Evolutionary conservation across 179 eudicot genomes (phyloP), one percentile per base, ranked within the genome.

Genomic region (Dionaea muscipula): DNA sequence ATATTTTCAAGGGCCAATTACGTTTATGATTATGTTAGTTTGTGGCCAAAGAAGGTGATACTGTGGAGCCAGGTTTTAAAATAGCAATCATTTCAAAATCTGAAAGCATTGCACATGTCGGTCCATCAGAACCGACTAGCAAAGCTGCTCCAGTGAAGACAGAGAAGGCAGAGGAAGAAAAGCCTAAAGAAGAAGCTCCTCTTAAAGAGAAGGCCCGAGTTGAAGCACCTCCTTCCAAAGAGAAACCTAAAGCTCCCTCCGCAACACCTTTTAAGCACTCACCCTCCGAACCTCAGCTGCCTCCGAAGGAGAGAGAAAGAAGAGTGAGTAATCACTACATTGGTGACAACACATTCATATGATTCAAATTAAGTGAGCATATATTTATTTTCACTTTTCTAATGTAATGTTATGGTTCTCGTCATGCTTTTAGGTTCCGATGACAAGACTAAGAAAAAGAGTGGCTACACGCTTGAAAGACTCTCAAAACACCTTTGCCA

Each of bases 251-350:
- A 49, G 15, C 68, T 24, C 59, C 62, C 45, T 48, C 49, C 31
- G 19, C 75, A 68, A 28, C 67, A 20, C 50, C 95, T 44, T 15
- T 77, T 51, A 84, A 63, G 68, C 62, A 68, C 45, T 66, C 94
- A 46, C 81, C 98, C 26, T 66, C 89, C 41, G 98, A 91, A 61
- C 96, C 98, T 55, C 79, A 73, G 62, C 82, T 91, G 48, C 98
- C 98, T 26, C 98, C 98, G 2, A 91, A 91, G 71, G 98, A 91
- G 18, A 82, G 98, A 73, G 96, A 91, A 71, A 87, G 96, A 74
- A 72, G 96, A 59, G 98, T 91, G 55, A 65, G 91, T 62, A 40
- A 24, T 26, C 40, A 44, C 11, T 43, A 21, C 26, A 15, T 60
- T n/a, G 16, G 6, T 4, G 35, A 31, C 35, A 31, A 11, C 1